A percentile compares a stretch with the other conserved stretches of the same genome.
Evolutionary conservation across 805 yeast species (phyloP).

Genomic region (Yamadazyma nakazawae): DNA sequence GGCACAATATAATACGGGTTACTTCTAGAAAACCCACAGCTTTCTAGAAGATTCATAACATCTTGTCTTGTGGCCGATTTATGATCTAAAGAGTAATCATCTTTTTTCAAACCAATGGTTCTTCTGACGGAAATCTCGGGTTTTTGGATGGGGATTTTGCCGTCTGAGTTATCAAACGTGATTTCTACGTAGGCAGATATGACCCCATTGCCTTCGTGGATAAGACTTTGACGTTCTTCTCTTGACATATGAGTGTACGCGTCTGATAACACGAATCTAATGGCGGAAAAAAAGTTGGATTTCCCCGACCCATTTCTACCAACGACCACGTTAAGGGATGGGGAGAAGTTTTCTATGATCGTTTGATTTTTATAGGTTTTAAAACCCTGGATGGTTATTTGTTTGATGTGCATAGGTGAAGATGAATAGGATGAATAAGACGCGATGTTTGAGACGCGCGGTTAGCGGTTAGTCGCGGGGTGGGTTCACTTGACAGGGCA

Average conservation of each 20-base stretch:
- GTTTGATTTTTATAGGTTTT: slow-evolving; percentile 88
- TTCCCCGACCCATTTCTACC: slow-evolving; percentile 98
- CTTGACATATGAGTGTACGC: slow-evolving; percentile 80
- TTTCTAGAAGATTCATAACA: slow-evolving; percentile 75
- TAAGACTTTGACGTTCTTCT: slow-evolving; percentile 81
- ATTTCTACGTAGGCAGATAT: slow-evolving; percentile 93
- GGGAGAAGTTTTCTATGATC: slow-evolving; percentile 69
- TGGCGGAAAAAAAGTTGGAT: slow-evolving; percentile 92
- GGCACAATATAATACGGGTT: slow-evolving; percentile 97
- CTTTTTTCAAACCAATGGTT: slow-evolving; percentile 90
- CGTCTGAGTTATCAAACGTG: slow-evolving; percentile 75
- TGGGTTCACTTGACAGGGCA: too few species aligned
- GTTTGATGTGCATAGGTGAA: slow-evolving; percentile 36
- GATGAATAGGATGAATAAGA: too few species aligned
- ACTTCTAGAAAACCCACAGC: slow-evolving; percentile 86
- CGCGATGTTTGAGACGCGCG: too few species aligned
- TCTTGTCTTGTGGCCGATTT: slow-evolving; percentile 77
- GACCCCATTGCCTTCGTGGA: slow-evolving; percentile 88
- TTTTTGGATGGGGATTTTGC: slow-evolving; percentile 66
- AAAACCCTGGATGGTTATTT: slow-evolving; percentile 84
- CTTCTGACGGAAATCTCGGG: slow-evolving; percentile 74
- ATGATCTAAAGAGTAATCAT: slow-evolving; percentile 82
- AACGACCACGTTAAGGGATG: slow-evolving; percentile 76
- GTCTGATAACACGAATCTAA: slow-evolving; percentile 86
- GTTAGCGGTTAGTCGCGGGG: too few species aligned